Conservation (phyloP, 73 alveolate genomes). For the Paramecium biaurelia region DNA sequence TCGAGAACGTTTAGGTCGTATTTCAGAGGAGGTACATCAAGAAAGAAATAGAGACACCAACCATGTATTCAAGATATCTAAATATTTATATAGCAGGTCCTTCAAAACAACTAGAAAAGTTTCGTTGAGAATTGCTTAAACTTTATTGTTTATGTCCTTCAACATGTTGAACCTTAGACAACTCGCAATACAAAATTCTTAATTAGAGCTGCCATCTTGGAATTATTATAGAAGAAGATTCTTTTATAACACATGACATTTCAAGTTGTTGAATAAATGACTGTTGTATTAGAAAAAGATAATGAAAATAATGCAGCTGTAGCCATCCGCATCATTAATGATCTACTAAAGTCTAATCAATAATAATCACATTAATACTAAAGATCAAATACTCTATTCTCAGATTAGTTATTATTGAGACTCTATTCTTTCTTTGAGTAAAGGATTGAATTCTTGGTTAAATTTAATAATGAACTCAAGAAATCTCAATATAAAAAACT, state of each 20-base stretch:
- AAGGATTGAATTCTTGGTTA: not conserved
- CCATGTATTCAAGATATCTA: not conserved
- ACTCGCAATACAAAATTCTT: not conserved
- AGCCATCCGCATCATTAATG: not conserved
- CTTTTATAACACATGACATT: not conserved
- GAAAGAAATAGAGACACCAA: not conserved
- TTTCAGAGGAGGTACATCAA: not conserved
- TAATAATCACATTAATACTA: not conserved
- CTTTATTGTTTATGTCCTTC: not conserved
- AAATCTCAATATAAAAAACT: not conserved
- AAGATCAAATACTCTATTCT: not conserved
- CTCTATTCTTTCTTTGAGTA: not conserved
- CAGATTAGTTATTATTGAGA: not conserved
- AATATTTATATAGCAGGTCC: not conserved
- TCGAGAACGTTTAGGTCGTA: not conserved
- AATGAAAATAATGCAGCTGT: slow-evolving; percentile 1
- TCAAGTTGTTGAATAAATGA: not conserved
- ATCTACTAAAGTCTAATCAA: not conserved
- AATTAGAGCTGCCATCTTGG: not conserved
- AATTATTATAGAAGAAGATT: not conserved
- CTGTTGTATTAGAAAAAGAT: not conserved
- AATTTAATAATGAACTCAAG: not conserved
- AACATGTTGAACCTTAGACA: not conserved
- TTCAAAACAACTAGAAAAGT: not conserved
- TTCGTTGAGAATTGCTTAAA: not conserved